Percentiles rank a stretch among this genome's conserved stretches.
These are phyloP conservation scores for Xylaria palmicola DNA, from an alignment of 495 filamentous ascomycete species.

Conservation along the genomic window DNA sequence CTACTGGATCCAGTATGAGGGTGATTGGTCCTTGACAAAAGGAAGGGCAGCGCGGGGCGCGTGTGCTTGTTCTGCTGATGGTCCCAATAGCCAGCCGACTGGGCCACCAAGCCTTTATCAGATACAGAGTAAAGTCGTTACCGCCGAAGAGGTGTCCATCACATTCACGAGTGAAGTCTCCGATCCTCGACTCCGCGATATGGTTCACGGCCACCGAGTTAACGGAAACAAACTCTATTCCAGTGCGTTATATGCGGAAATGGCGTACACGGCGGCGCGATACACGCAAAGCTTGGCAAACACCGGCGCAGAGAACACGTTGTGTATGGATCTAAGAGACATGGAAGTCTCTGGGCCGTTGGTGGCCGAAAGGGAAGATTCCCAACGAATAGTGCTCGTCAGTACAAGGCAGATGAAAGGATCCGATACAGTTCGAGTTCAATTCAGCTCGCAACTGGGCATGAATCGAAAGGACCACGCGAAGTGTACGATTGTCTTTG, in stretches of 20 bases:
- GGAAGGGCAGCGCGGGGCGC: constrained; percentile 40
- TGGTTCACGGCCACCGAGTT: constrained; percentile 61
- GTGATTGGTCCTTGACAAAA: constrained; percentile 60
- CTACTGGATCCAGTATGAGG: constrained; percentile 66
- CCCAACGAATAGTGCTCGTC: constrained; percentile 12
- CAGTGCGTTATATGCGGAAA: constrained; percentile 62
- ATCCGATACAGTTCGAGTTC: constrained; percentile 22
- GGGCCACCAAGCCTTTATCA: constrained; percentile 32
- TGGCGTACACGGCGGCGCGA: constrained; percentile 60
- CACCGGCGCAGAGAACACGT: constrained; percentile 28
- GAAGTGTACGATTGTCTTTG: constrained; percentile 36
- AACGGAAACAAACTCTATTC: constrained; percentile 47
- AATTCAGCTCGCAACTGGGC: constrained; percentile 22
- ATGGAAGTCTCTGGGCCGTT: constrained; percentile 60
- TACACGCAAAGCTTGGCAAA: constrained; percentile 51
- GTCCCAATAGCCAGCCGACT: not conserved
- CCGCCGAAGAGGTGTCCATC: constrained; percentile 41
- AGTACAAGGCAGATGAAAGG: constrained; percentile 31
- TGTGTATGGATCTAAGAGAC: constrained; percentile 49
- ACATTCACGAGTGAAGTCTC: constrained; percentile 55
- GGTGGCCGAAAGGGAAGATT: constrained; percentile 40
- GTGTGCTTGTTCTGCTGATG: not conserved
- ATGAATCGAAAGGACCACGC: constrained; percentile 32
- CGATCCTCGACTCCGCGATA: constrained; percentile 49
- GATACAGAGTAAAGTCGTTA: constrained; percentile 45